These are phyloP conservation scores for Boechera divaricarpa DNA, from an alignment of 345 rosid genomes.

Conservation along the genomic window DNA sequence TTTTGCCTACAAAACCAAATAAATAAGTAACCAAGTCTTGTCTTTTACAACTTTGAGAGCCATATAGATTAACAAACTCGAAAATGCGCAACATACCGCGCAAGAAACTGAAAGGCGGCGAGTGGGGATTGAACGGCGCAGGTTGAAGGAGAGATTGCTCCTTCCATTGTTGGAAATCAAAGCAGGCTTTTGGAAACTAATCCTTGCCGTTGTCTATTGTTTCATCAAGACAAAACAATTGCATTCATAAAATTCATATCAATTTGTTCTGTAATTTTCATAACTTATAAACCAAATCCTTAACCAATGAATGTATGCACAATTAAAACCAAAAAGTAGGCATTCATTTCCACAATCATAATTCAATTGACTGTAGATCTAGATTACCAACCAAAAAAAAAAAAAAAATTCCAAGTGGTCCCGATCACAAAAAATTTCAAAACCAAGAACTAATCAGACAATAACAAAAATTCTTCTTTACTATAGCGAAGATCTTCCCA, in stretches of 20 bases:
- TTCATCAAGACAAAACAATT: slow-evolving; percentile 17
- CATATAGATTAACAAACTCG: neutral
- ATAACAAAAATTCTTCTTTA: neutral
- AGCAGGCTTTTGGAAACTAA: slow-evolving; percentile 43
- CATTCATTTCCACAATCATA: neutral
- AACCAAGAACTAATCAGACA: neutral
- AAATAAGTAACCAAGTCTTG: neutral
- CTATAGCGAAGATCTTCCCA: neutral
- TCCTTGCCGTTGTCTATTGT: slow-evolving; percentile 47
- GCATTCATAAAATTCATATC: neutral
- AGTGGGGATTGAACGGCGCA: slow-evolving; percentile 43
- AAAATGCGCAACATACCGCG: slow-evolving; percentile 53
- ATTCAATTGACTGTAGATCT: slow-evolving; percentile 21
- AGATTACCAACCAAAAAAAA: neutral
- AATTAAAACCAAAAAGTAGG: neutral
- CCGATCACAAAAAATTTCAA: slow-evolving; percentile 4
- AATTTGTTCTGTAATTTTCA: slow-evolving; percentile 23
- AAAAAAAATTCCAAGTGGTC: neutral
- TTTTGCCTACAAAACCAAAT: slow-evolving; percentile 56
- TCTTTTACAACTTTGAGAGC: neutral
- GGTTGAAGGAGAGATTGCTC: slow-evolving; percentile 48
- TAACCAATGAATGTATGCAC: neutral
- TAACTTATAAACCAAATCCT: slow-evolving; percentile 2
- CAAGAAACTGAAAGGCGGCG: slow-evolving; percentile 61
- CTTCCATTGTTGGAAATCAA: slow-evolving; percentile 48